These are phyloP conservation scores for Bipolaris victoriae DNA, from an alignment of 2,329 filamentous ascomycete species.

Conservation along the genomic window DNA sequence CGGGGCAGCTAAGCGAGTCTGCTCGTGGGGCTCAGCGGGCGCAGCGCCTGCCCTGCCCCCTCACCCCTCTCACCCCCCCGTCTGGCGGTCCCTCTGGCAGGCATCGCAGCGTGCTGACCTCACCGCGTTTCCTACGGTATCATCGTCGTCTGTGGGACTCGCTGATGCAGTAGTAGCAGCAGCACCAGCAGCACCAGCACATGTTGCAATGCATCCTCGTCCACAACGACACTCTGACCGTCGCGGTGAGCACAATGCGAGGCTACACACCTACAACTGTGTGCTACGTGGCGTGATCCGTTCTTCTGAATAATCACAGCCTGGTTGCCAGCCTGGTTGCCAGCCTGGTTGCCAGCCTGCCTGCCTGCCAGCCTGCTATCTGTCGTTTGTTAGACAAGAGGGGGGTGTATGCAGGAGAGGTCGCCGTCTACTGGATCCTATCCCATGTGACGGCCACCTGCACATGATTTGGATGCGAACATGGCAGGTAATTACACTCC, in stretches of 20 bases:
- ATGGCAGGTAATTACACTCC: conserved; percentile 1
- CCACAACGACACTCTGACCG: conserved; percentile 27
- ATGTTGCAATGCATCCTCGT: conserved; percentile 20
- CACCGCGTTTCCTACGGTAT: conserved; percentile 31
- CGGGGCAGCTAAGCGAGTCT: conserved; percentile 22
- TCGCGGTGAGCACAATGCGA: conserved; percentile 13
- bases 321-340: neutral
- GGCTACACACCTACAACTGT: neutral
- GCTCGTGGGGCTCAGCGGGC: conserved; percentile 21
- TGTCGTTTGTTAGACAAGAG: neutral
- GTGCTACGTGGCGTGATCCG: conserved; percentile 7
- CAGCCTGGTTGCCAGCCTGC: neutral
- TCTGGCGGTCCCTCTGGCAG: neutral
- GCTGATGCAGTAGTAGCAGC: neutral
- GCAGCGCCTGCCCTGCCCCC: conserved; percentile 17
- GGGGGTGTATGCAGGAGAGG: conserved; percentile 2
- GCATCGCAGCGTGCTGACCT: conserved; percentile 35
- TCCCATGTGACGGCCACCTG: conserved; percentile 8
- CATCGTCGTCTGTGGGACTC: conserved; percentile 17
- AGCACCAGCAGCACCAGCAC: neutral
- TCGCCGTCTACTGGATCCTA: neutral
- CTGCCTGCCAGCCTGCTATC: too few relatives aligned
- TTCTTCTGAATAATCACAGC: conserved; percentile 13
- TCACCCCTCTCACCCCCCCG: neutral
- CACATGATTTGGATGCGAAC: conserved; percentile 14